A percentile compares a stretch with the other conserved stretches of the same genome.
Conservation (phyloP, 2,329 filamentous ascomycete genomes). For the Ophiostoma sp. region DNA sequence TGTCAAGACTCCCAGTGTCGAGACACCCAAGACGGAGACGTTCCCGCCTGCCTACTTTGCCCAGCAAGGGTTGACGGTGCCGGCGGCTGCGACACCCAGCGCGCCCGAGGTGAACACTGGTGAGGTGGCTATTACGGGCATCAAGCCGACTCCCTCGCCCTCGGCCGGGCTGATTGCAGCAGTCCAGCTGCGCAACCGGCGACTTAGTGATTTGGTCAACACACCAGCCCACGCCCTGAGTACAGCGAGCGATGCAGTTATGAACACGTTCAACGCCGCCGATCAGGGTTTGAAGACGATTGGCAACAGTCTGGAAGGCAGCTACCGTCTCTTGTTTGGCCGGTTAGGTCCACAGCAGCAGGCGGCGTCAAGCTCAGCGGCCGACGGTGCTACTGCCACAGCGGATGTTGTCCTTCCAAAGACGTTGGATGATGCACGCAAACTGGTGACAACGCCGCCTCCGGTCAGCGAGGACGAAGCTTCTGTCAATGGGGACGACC, state of each 20-base stretch:
- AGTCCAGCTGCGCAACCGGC: constrained; percentile 64
- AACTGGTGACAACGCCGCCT: constrained; percentile 75
- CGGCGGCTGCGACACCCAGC: constrained; percentile 36
- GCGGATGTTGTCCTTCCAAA: constrained; percentile 67
- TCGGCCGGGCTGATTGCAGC: constrained; percentile 45
- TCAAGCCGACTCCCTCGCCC: constrained; percentile 43
- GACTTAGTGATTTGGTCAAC: constrained; percentile 83
- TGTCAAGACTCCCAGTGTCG: constrained; percentile 52
- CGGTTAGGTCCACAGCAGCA: constrained; percentile 65
- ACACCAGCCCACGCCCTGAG: constrained; percentile 79
- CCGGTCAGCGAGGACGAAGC: constrained; percentile 59
- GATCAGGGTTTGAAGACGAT: constrained; percentile 93
- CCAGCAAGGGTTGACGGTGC: constrained; percentile 41
- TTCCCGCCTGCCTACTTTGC: constrained; percentile 57
- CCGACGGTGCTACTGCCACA: not conserved
- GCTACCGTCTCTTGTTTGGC: constrained; percentile 90
- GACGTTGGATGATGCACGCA: constrained; percentile 88
- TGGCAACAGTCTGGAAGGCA: constrained; percentile 83
- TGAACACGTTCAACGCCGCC: constrained; percentile 83
- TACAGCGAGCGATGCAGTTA: constrained; percentile 78
- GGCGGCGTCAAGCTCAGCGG: constrained; percentile 50
- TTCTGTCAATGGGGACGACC: constrained; percentile 59
- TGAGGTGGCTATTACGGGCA: constrained; percentile 30
- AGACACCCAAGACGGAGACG: constrained; percentile 52
- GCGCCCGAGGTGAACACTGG: constrained; percentile 38